Conservation (phyloP, 2,329 filamentous ascomycete genomes). For the Neonectria faginata region DNA sequence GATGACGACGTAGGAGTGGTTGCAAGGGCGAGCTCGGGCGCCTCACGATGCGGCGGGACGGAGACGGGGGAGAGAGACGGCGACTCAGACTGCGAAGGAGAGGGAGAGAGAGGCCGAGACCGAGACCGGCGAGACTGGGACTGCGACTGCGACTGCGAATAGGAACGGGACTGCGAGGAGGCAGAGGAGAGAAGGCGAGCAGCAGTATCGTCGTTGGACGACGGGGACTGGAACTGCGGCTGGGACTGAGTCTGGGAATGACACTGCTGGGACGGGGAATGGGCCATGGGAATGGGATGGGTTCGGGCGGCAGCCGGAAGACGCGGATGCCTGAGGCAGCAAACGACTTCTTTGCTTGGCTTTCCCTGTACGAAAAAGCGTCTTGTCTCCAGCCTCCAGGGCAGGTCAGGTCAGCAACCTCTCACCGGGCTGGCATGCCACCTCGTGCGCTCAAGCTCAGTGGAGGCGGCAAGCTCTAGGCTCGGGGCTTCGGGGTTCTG, state of each 20-base stretch:
- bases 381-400: slow-evolving; percentile 10
- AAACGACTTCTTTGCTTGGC: neutral
- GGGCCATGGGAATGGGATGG: slow-evolving; percentile 38
- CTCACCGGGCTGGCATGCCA: slow-evolving; percentile 31
- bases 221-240: slow-evolving; percentile 33
- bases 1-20: slow-evolving; percentile 28
- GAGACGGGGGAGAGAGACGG: slow-evolving; percentile 7
- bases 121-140: neutral
- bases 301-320: slow-evolving; percentile 9
- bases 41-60: slow-evolving; percentile 13
- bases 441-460: slow-evolving; percentile 33
- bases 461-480: neutral
- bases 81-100: slow-evolving; percentile 20
- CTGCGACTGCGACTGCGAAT: slow-evolving; percentile 7
- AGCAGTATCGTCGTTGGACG: slow-evolving; percentile 36
- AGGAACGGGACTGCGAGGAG: slow-evolving; percentile 7
- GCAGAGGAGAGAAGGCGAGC: slow-evolving; percentile 15
- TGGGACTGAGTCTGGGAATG: slow-evolving; percentile 37
- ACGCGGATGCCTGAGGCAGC: slow-evolving; percentile 24
- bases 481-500: neutral
- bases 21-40: slow-evolving; percentile 21
- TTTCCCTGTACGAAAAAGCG: neutral
- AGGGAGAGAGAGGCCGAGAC: neutral
- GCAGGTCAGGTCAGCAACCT: slow-evolving; percentile 18
- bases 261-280: slow-evolving; percentile 44